phyloP scores from a whole-genome alignment of 1,284 basidiomycete species.

The Ustilago cynodontis region DNA sequence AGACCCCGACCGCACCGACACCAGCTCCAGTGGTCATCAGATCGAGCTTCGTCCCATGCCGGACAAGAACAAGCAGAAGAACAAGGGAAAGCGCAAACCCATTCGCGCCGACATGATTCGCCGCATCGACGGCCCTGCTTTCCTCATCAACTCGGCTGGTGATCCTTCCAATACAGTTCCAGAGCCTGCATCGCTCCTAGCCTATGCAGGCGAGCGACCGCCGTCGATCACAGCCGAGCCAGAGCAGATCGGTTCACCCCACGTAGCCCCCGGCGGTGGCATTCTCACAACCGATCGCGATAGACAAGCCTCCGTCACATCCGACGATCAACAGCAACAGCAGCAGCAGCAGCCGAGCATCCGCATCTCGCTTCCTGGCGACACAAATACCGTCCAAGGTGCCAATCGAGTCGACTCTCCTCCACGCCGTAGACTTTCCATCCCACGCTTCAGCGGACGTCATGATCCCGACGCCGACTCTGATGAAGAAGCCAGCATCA shows the following conservation, averaged over 20 bases:
- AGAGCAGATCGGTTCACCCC: conserved; percentile 7
- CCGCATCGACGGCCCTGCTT: conserved; percentile 66
- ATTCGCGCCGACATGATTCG: conserved; percentile 68
- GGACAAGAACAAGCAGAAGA: conserved; percentile 47
- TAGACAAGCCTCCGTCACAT: conserved; percentile 4
- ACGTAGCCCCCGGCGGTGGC: conserved; percentile 12
- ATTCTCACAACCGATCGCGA: conserved; percentile 25
- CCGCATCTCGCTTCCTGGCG: conserved; percentile 41
- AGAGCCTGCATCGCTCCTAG: conserved; percentile 8
- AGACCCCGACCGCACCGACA: conserved; percentile 34
- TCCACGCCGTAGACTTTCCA: conserved; percentile 31
- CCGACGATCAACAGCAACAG: conserved; percentile 4
- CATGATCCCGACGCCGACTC: conserved; percentile 41
- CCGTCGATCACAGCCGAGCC: conserved; percentile 18
- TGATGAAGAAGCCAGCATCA: conserved; percentile 31
- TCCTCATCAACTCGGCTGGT: conserved; percentile 66
- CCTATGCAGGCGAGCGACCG: background rate
- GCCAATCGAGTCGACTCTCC: background rate
- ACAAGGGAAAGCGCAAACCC: conserved; percentile 50
- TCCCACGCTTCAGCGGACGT: conserved; percentile 36
- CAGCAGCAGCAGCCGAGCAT: conserved; percentile 35
- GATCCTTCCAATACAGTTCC: conserved; percentile 47
- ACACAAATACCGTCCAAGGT: background rate
- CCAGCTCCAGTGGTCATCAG: conserved; percentile 51
- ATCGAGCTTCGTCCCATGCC: conserved; percentile 35